Base-by-base conservation (phyloP, 176 grass and related monocot species). In the Thinopyrum elongatum region DNA sequence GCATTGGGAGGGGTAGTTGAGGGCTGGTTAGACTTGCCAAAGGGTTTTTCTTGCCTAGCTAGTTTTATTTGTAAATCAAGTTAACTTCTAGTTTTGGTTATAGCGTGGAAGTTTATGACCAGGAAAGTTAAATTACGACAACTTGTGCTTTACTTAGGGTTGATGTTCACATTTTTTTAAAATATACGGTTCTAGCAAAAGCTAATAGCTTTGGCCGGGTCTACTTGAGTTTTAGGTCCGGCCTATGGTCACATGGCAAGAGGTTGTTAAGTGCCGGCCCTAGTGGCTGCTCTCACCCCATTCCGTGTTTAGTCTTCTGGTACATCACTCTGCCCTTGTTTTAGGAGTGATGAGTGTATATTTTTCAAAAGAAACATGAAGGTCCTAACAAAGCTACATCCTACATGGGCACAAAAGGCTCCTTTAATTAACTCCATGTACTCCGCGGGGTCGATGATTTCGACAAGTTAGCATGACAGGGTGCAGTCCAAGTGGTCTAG, bases 1-100 rank as follows among this genome's bases (percentile, higher is more conserved):
- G 31, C 61, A 70, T 0, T 16, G 30, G 46, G 25, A 78, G 79
- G 41, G 65, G 86, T 85, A 27, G 82, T 77, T 91, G 70, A 74
- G 42, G 71, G 82, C 62, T 13, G 51, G 62, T 64, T 70, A 67
- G 61, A 51, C 61, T 84, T 15, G 47, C 25, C 68, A 30, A 87
- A 84, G 47, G 36, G 15, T 27, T 7, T 84, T 38, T 60, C 3
- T 51, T 13, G 8, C 76, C 36, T 31, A 27, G 21, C 19, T 22
- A 58, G 19, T 49, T 80, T 12, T 55, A 42, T 49, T 67, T 79
- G 41, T 29, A 2, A 27, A 46, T 63, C 11, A 29, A 23, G 16
- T 60, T 17, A 19, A 11, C 29, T 46, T 15, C 84, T 58, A 27
- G 41, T 78, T 82, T 69, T 82, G 23, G 19, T 30, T 15, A 10